Evolutionary conservation across 805 yeast genomes (phyloP).

Genomic region (Wickerhamomyces bisporus): DNA sequence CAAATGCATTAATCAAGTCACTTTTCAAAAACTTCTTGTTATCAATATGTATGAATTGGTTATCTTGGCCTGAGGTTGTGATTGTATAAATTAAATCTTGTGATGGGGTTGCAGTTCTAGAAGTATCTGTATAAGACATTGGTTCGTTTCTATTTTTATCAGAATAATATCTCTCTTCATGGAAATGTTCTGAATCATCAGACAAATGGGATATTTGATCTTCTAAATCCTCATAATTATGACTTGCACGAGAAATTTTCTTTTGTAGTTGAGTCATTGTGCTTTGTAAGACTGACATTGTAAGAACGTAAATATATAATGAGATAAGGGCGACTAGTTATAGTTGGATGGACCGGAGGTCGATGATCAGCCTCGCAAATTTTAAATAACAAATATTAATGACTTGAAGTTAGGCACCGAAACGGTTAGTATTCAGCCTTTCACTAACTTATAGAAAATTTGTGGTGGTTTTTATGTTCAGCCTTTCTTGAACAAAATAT

Average conservation of each 20-base stretch:
- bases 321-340: no score
- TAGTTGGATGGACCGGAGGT: neutral
- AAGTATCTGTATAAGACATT: slow-evolving; percentile 3
- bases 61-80: slow-evolving; percentile 22
- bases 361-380: neutral
- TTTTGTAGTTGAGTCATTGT: neutral
- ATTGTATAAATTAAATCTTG: slow-evolving; percentile 10
- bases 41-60: slow-evolving; percentile 22
- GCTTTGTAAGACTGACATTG: neutral
- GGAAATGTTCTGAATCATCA: slow-evolving; percentile 9
- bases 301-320: no score
- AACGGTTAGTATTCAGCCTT: no score
- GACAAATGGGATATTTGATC: slow-evolving; percentile 13
- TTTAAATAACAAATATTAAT: no score
- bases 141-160: slow-evolving; percentile 7
- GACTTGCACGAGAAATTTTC: neutral
- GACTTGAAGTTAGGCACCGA: neutral
- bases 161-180: slow-evolving; percentile 5
- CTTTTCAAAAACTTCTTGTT: slow-evolving; percentile 29
- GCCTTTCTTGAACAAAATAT: no score
- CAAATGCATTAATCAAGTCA: slow-evolving; percentile 56
- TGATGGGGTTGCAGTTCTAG: neutral
- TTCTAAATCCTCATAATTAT: slow-evolving; percentile 6
- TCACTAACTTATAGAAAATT: no score
- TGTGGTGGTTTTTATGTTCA: no score